phyloP scores from a whole-genome alignment of 441 rosid species.

The Omphalea diandra region DNA sequence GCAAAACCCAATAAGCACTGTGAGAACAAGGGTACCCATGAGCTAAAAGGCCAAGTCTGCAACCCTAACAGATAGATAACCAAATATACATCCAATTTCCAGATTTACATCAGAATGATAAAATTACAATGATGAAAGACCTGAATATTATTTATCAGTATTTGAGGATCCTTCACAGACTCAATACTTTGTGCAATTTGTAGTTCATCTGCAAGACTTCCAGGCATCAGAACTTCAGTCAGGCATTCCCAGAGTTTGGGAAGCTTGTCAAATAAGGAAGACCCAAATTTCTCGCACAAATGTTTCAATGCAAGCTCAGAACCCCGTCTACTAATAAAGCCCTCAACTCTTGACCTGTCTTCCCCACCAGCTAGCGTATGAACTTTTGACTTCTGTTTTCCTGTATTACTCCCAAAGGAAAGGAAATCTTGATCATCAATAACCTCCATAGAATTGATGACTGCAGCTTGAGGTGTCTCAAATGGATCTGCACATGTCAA shows the following conservation, averaged over 20 bases:
- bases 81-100: background rate
- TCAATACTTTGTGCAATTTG: constrained; percentile 49
- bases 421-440: constrained; percentile 88
- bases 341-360: constrained; percentile 90
- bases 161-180: constrained; percentile 77
- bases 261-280: constrained; percentile 81
- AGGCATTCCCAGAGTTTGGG: constrained; percentile 99
- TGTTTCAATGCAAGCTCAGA: constrained; percentile 85
- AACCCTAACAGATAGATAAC: background rate
- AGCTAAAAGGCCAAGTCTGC: background rate
- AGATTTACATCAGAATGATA: background rate
- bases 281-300: constrained; percentile 84
- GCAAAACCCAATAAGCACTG: background rate
- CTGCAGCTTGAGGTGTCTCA: constrained; percentile 94
- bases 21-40: background rate
- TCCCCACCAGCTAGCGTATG: constrained; percentile 71
- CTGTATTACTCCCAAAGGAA: constrained; percentile 53
- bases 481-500: constrained; percentile 87
- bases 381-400: constrained; percentile 73
- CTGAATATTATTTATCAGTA: constrained; percentile 95
- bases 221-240: constrained; percentile 78
- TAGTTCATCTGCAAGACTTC: constrained; percentile 49
- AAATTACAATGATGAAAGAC: constrained; percentile 33
- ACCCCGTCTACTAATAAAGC: constrained; percentile 94
- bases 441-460: constrained; percentile 73